phyloP scores from a whole-genome alignment of 805 yeast species.

The Clavispora fructus region DNA sequence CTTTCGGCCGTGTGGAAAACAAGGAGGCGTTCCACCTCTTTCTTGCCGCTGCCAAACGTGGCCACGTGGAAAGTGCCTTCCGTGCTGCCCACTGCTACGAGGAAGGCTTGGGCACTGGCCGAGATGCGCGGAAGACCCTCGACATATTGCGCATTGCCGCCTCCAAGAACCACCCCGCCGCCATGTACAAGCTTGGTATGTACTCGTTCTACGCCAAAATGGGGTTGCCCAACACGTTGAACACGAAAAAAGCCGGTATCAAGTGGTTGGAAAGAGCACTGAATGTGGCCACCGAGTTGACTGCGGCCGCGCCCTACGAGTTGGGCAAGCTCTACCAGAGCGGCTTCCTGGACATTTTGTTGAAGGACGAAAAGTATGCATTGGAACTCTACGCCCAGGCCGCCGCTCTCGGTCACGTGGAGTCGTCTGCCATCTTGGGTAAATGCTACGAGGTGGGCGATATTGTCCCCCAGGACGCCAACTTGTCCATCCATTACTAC shows the following conservation, averaged over 20 bases:
- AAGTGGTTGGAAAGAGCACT: conserved; percentile 90
- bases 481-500: conserved; percentile 85
- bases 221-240: conserved; percentile 69
- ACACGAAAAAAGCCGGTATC: conserved; percentile 78
- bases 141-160: conserved; percentile 86
- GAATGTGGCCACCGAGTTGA: conserved; percentile 75
- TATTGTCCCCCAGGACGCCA: conserved; percentile 69
- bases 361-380: conserved; percentile 79
- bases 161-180: conserved; percentile 89
- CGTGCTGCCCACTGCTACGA: conserved; percentile 88
- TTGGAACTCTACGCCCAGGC: conserved; percentile 82
- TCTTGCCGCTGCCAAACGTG: conserved; percentile 88
- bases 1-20: conserved; percentile 73
- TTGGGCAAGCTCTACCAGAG: conserved; percentile 75
- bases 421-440: conserved; percentile 77
- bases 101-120: conserved; percentile 87
- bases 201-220: conserved; percentile 78
- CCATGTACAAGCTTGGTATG: conserved; percentile 88
- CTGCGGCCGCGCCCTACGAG: conserved; percentile 93
- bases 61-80: conserved; percentile 87
- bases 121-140: conserved; percentile 81
- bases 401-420: conserved; percentile 80
- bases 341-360: conserved; percentile 83
- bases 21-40: conserved; percentile 73
- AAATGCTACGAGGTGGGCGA: conserved; percentile 80